Evolutionary conservation across 495 filamentous ascomycete species (phyloP), one percentile per base, ranked within the genome.

Genomic region (Jackrogersella multiformis): DNA sequence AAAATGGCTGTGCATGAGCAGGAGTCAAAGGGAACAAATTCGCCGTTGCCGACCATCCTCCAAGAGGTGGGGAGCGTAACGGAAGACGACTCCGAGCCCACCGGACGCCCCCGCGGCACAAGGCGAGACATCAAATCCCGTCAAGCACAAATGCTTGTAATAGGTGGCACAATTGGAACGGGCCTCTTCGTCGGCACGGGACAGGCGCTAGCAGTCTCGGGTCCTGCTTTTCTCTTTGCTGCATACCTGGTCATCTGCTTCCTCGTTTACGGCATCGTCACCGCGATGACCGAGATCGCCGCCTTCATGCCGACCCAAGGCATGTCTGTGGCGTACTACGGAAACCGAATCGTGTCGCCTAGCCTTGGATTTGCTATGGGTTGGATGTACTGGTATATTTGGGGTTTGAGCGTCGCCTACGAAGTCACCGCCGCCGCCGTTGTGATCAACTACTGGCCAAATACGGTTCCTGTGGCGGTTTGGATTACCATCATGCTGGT

Each of bases 301-400:
- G 84, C 86, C 51, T 88, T 83, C 79, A 75, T 89, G 39, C 81
- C 86, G 0, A 72, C 79, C 32, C 66, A 69, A 1, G 79, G 79
- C 5, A 64, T 67, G 63, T 67, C 68, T 0, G 60, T 71, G n/a
- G 63, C 68, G 8, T 64, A 64, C 21, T 67, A 71, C 38, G 63
- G 57, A n/a, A 62, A 59, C 18, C 68, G 68, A 10, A 59, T 67
- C 20, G 68, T 71, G 7, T 63, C 57, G 7, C 58, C 63, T 3
- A 67, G 63, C n/a, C 78, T 92, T 69, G 89, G 90, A n/a, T 91
- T 91, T 62, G 86, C 90, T 46, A 86, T 91, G 73, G 90, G 90
- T 32, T 91, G 88, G 88, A 87, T 89, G 67, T 86, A 76, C 34
- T 77, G 66, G 65, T 75, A 77, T 49, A 52, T 68, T n/a, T 64